Conservation (phyloP, 192 early-diverging fungal genomes). For the Spinellus fusiger region DNA sequence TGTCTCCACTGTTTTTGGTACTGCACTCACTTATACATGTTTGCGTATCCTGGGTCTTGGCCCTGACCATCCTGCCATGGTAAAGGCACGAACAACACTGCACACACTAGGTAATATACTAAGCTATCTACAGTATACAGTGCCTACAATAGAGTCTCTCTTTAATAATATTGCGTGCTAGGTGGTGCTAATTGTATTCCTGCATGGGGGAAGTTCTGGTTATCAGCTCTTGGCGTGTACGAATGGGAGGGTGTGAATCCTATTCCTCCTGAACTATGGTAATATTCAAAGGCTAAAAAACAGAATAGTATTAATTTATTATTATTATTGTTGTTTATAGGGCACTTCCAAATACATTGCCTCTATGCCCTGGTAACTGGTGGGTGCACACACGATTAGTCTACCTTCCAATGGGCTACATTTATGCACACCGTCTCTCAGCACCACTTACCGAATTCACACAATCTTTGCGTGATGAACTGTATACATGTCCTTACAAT, state of each 20-base stretch:
- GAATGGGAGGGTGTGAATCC: slow-evolving; percentile 97
- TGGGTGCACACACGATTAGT: slow-evolving; percentile 94
- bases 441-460: slow-evolving; percentile 65
- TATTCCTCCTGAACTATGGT: slow-evolving; percentile 91
- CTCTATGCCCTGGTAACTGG: slow-evolving; percentile 84
- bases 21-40: slow-evolving; percentile 88
- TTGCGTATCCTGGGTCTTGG: slow-evolving; percentile 83
- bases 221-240: slow-evolving; percentile 83
- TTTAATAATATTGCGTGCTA: not conserved
- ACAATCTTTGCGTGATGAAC: slow-evolving; percentile 74
- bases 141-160: not conserved
- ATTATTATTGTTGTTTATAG: slow-evolving; percentile 34
- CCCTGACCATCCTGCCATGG: slow-evolving; percentile 82
- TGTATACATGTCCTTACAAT: slow-evolving; percentile 85
- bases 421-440: slow-evolving; percentile 68
- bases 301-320: not conserved
- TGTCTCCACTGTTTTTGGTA: slow-evolving; percentile 91
- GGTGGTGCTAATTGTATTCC: slow-evolving; percentile 82
- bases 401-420: slow-evolving; percentile 93
- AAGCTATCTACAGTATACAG: not conserved
- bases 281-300: not conserved
- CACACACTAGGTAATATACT: slow-evolving; percentile 62
- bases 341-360: slow-evolving; percentile 72
- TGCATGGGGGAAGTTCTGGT: slow-evolving; percentile 99
- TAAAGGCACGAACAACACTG: slow-evolving; percentile 73